A percentile compares a stretch with the other conserved stretches of the same genome.
Evolutionary conservation across 106 monocot species (phyloP).

Genomic region (Dactylorhiza incarnata): DNA sequence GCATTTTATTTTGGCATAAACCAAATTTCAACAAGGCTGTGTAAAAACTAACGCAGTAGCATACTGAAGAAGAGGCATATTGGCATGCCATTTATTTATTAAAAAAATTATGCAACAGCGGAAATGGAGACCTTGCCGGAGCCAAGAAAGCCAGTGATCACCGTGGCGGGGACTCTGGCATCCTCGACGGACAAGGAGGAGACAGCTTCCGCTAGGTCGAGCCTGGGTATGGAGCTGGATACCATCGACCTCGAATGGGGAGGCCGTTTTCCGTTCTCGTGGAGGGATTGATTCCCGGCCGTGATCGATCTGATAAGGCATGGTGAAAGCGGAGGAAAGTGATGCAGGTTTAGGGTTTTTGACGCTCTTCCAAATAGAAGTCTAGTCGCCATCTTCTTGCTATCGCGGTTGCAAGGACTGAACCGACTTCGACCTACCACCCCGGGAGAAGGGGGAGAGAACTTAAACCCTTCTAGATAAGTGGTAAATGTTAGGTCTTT

Average conservation of each 20-base stretch:
- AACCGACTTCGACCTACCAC: too few relatives aligned
- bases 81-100: too few relatives aligned
- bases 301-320: conserved; percentile 8
- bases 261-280: not conserved
- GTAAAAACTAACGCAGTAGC: too few relatives aligned
- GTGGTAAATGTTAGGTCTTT: too few relatives aligned
- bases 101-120: too few relatives aligned
- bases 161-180: conserved; percentile 75
- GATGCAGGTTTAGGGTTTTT: conserved; percentile 17
- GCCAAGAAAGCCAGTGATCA: conserved; percentile 89
- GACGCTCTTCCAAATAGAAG: conserved; percentile 24
- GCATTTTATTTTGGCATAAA: too few relatives aligned
- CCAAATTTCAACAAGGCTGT: too few relatives aligned
- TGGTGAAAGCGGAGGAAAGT: conserved; percentile 9
- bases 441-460: too few relatives aligned
- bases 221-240: conserved; percentile 15
- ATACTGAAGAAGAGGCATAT: too few relatives aligned
- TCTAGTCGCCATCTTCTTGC: conserved; percentile 19
- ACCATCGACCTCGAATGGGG: conserved; percentile 27
- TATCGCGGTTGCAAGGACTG: not conserved
- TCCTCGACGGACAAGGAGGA: conserved; percentile 35
- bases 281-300: not conserved
- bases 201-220: conserved; percentile 21
- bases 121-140: conserved; percentile 61
- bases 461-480: too few relatives aligned